Base-by-base conservation (phyloP, 1,284 basidiomycete species). In the Chalciporus sp. region DNA sequence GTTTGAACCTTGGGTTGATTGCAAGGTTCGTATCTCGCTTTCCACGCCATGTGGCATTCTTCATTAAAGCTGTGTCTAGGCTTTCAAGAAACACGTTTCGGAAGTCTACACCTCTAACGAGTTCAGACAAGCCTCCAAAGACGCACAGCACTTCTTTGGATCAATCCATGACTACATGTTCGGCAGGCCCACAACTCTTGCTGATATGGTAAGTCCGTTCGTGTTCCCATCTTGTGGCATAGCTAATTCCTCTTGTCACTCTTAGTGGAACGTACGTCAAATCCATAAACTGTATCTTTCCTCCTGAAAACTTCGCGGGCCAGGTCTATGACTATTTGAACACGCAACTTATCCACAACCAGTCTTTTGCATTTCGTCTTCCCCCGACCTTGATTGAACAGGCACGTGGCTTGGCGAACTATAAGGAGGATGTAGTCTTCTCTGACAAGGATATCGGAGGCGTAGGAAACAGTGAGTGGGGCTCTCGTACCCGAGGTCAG, bases 1-100 rank as follows among this genome's bases (percentile, higher is more conserved):
- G 52, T 76, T 95, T 61, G 90, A 95, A 72, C 84, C 86, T 45
- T 94, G 89, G 88, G 90, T 88, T n/a, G 79, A 85, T 63, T 93
- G 91, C 75, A 86, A 87, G 31, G 88, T 89, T 66, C 50, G 81
- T 54, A 46, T 52, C 27, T 37, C 33, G 41, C 19, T 55, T 52
- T 6, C 42, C 26, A 11, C 55, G 46, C 43, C 62, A 58, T 60
- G 58, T 66, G 58, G 29, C 29, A 20, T 28, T 42, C 42, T 48
- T 44, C 40, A 33, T 57, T 51, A 55, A 52, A 55, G 42, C 8
- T 20, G 19, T 51, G 48, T 41, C 12, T 53, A 86, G 85, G 75
- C 77, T 10, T 90, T 90, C 69, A 75, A 85, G 61, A 82, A 82
- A 61, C 88, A 88, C 71, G 76, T 84, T 62, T 73, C 77, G 56